phyloP scores from a whole-genome alignment of 2,329 filamentous ascomycete species.

The Mariannaea elegans region DNA sequence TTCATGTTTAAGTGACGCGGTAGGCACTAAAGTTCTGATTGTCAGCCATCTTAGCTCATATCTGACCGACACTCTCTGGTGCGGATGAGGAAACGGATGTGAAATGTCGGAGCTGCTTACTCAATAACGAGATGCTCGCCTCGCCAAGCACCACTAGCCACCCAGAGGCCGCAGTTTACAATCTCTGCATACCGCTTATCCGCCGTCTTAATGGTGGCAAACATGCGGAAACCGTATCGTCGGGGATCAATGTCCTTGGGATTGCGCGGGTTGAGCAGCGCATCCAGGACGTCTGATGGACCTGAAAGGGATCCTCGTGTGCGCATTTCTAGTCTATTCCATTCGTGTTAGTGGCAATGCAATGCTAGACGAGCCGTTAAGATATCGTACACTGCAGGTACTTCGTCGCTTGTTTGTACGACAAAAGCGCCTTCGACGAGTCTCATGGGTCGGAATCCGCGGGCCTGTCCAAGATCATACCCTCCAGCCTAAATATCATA shows the following conservation, averaged over 20 bases:
- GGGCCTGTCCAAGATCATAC: constrained; percentile 53
- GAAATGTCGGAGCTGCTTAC: constrained; percentile 41
- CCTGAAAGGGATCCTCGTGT: constrained; percentile 59
- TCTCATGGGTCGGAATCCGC: constrained; percentile 52
- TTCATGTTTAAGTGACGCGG: constrained; percentile 41
- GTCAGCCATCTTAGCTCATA: constrained; percentile 23
- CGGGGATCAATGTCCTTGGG: constrained; percentile 52
- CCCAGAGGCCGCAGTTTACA: constrained; percentile 60
- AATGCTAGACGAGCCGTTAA: not conserved
- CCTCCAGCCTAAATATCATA: constrained; percentile 47
- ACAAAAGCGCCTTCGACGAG: constrained; percentile 60
- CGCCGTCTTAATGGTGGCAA: constrained; percentile 59
- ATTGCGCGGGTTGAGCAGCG: constrained; percentile 48
- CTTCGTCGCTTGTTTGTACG: constrained; percentile 56
- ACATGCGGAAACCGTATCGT: constrained; percentile 59
- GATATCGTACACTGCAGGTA: constrained; percentile 52
- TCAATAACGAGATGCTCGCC: constrained; percentile 57
- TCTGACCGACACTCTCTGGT: not conserved
- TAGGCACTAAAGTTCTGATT: constrained; percentile 39
- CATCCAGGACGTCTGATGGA: constrained; percentile 53
- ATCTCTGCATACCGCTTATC: constrained; percentile 59
- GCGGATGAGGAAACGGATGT: not conserved
- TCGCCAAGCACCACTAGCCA: constrained; percentile 58
- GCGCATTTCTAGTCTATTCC: constrained; percentile 52
- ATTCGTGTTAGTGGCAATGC: not conserved